Conservation (phyloP, 106 monocot genomes). For the Alisma plantagoaquatica region DNA sequence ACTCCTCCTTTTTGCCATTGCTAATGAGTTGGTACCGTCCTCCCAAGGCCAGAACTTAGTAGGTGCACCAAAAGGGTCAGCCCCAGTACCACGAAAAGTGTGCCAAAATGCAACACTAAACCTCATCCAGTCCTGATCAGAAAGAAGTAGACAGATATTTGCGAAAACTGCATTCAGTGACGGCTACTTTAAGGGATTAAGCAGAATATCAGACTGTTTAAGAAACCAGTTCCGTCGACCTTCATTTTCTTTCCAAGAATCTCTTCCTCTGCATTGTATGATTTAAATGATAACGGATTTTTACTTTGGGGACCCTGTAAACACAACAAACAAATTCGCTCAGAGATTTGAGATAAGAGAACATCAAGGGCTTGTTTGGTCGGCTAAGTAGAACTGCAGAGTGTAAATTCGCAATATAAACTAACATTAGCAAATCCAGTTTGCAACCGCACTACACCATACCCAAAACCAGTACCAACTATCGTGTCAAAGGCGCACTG, state of each 20-base stretch:
- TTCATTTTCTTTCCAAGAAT: conserved; percentile 99
- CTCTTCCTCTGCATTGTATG: conserved; percentile 89
- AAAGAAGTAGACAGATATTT: no score
- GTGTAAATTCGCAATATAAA: no score
- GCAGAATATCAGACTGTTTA: no score
- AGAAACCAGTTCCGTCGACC: no score
- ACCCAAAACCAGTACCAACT: no score
- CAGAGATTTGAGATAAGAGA: no score
- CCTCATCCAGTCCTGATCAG: conserved; percentile 87
- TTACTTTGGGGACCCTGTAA: conserved; percentile 76
- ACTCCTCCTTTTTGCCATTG: conserved; percentile 98
- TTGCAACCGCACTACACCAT: background rate
- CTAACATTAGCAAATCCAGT: background rate
- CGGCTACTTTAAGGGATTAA: no score
- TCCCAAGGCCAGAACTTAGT: conserved; percentile 98
- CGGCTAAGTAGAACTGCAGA: no score
- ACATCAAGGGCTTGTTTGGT: no score
- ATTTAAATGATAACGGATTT: conserved; percentile 92
- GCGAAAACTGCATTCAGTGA: no score
- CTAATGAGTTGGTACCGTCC: conserved; percentile 85
- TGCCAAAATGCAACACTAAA: conserved; percentile 99
- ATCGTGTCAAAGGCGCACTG: no score
- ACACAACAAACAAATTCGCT: no score
- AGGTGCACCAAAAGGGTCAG: conserved; percentile 85
- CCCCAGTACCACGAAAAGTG: conserved; percentile 90